Percentiles rank a stretch among this genome's conserved stretches.
These are phyloP conservation scores for Primulina huaijiensis DNA, from an alignment of 257 asterid species.

Conservation along the genomic window DNA sequence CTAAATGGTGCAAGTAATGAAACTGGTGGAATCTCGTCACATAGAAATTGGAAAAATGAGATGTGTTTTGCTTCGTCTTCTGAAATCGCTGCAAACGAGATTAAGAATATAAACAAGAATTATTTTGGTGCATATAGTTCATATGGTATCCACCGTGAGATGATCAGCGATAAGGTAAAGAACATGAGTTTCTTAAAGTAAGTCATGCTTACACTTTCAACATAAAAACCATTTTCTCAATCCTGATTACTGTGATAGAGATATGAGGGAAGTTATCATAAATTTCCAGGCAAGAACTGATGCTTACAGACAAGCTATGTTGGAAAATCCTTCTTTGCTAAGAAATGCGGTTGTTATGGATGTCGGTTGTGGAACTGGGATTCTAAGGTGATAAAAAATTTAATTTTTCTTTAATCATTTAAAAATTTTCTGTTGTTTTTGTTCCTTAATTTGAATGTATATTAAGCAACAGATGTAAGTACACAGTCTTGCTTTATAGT, in stretches of 20 bases:
- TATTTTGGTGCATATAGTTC: conserved; percentile 89
- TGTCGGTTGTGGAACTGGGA: conserved; percentile 98
- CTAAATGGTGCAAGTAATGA: conserved; percentile 24
- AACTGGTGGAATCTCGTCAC: conserved; percentile 25
- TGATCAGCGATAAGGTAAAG: conserved; percentile 95
- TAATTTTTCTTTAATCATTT: conserved; percentile 8
- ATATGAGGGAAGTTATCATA: conserved; percentile 12
- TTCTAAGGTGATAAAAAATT: conserved; percentile 57
- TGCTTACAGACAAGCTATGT: conserved; percentile 75
- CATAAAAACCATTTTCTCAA: not conserved
- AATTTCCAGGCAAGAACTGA: conserved; percentile 80
- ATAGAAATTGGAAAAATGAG: conserved; percentile 22
- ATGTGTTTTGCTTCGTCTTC: conserved; percentile 26
- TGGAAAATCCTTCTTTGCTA: conserved; percentile 81
- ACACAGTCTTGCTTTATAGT: too few species aligned
- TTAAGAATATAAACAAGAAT: conserved; percentile 49
- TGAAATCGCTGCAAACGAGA: conserved; percentile 37
- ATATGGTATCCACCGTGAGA: conserved; percentile 88
- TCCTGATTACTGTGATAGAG: conserved; percentile 12
- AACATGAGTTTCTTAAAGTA: conserved; percentile 5
- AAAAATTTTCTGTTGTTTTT: not conserved
- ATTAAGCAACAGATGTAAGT: not conserved
- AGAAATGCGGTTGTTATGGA: conserved; percentile 80
- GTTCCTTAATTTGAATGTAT: not conserved
- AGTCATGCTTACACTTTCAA: conserved; percentile 3